Evolutionary conservation across 2,329 filamentous ascomycete species (phyloP).

Genomic region (Penicillium brevicompactum): DNA sequence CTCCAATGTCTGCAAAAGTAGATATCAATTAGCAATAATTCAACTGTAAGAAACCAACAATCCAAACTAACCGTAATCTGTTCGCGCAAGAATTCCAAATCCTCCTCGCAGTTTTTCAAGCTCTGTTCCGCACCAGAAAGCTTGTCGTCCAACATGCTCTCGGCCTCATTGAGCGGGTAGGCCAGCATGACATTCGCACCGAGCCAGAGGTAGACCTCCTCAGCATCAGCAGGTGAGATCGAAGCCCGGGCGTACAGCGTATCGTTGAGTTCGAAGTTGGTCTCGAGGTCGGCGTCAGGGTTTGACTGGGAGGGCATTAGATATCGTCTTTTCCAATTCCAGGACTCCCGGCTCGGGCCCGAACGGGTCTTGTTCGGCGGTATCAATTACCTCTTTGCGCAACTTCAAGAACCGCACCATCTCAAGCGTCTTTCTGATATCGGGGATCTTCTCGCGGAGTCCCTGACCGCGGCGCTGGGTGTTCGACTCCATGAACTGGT

Average conservation of each 20-base stretch:
- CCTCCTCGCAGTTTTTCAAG: slow-evolving; percentile 88
- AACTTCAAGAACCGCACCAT: slow-evolving; percentile 84
- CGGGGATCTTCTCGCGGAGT: slow-evolving; percentile 91
- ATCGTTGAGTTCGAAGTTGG: slow-evolving; percentile 95
- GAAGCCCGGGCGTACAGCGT: slow-evolving; percentile 89
- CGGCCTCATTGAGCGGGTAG: slow-evolving; percentile 87
- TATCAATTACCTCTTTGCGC: slow-evolving; percentile 64
- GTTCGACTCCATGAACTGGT: slow-evolving; percentile 99
- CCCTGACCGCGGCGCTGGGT: slow-evolving; percentile 79
- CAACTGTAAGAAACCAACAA: neutral
- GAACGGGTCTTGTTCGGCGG: neutral
- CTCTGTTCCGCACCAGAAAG: slow-evolving; percentile 77
- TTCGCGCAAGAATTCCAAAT: slow-evolving; percentile 90
- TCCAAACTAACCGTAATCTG: slow-evolving; percentile 78
- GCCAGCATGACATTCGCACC: slow-evolving; percentile 98
- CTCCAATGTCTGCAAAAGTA: slow-evolving; percentile 79
- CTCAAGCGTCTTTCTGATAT: slow-evolving; percentile 94
- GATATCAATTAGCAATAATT: slow-evolving; percentile 1
- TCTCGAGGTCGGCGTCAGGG: slow-evolving; percentile 68
- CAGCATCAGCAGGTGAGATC: slow-evolving; percentile 68
- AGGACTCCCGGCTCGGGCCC: no score
- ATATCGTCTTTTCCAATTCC: neutral
- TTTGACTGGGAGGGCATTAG: slow-evolving; percentile 18
- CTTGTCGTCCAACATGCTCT: slow-evolving; percentile 75
- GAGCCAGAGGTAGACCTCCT: slow-evolving; percentile 97